phyloP scores from a whole-genome alignment of 2,329 filamentous ascomycete genomes.

The Aureobasidium zeae region DNA sequence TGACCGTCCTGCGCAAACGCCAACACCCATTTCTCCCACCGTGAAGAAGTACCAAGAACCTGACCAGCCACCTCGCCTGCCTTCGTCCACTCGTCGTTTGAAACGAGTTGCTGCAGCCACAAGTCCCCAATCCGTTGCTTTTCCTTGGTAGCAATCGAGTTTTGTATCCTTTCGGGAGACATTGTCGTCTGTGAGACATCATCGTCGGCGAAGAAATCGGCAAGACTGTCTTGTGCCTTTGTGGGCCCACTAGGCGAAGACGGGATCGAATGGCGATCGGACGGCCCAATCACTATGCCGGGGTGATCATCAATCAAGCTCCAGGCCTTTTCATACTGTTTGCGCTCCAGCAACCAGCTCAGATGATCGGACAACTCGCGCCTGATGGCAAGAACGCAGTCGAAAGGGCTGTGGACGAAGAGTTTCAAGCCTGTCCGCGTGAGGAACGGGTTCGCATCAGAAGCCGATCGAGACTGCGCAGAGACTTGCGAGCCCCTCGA shows the following conservation, averaged over 20 bases:
- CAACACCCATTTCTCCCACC: constrained; percentile 96
- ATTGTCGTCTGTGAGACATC: constrained; percentile 49
- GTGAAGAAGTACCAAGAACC: constrained; percentile 66
- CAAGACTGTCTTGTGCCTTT: constrained; percentile 38
- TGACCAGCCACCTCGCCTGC: constrained; percentile 76
- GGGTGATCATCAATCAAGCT: constrained; percentile 81
- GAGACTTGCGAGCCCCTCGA: constrained; percentile 17
- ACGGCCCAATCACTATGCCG: constrained; percentile 46
- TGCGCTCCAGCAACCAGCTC: constrained; percentile 71
- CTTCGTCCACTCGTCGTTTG: constrained; percentile 61
- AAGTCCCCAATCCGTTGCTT: constrained; percentile 85
- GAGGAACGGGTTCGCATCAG: constrained; percentile 39
- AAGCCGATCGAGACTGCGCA: constrained; percentile 7
- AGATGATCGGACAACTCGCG: constrained; percentile 79
- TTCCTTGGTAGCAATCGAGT: constrained; percentile 68
- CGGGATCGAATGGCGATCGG: constrained; percentile 29
- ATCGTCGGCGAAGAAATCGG: constrained; percentile 58
- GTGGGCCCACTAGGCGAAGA: constrained; percentile 37
- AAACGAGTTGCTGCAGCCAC: constrained; percentile 81
- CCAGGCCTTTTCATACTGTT: constrained; percentile 80
- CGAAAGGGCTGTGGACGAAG: constrained; percentile 92
- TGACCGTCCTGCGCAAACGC: constrained; percentile 77
- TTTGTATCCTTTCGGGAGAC: constrained; percentile 47
- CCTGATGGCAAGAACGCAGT: constrained; percentile 87
- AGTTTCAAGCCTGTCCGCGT: constrained; percentile 60